Percentiles rank a stretch among this genome's conserved stretches.
Conservation (phyloP, 1,284 basidiomycete species). For the Naganishia liquefaciens region DNA sequence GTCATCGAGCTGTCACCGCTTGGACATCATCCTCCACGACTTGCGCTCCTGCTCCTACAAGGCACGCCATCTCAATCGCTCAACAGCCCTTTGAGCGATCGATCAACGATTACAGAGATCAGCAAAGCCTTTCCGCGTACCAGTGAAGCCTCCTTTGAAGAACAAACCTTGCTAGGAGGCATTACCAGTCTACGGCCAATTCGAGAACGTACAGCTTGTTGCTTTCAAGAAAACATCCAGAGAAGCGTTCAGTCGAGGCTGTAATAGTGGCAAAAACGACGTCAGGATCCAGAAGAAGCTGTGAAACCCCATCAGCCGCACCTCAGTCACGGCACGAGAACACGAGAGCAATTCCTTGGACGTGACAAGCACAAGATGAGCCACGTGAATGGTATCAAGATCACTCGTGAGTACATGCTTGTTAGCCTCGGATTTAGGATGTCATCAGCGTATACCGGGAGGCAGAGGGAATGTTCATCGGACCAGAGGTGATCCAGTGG, state of each 20-base stretch:
- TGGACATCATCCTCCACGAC: not conserved
- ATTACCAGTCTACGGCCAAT: no score
- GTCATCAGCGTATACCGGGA: constrained; percentile 8
- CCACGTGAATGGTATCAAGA: constrained; percentile 86
- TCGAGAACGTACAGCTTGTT: no score
- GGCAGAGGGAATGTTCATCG: not conserved
- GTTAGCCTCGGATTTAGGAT: not conserved
- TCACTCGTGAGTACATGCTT: constrained; percentile 68
- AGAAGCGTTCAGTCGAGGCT: no score
- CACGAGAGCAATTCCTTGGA: no score
- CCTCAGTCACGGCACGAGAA: not conserved
- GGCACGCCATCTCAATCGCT: not conserved
- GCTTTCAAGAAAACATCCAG: no score
- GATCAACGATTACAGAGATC: not conserved
- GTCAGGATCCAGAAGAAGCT: no score
- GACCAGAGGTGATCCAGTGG: no score
- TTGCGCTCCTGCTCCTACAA: no score
- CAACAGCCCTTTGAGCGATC: not conserved
- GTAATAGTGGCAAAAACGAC: no score
- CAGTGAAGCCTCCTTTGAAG: constrained; percentile 8
- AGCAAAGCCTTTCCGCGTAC: not conserved
- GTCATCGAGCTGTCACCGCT: constrained; percentile 1
- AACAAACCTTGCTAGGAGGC: no score
- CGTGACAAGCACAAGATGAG: constrained; percentile 35
- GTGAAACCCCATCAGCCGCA: not conserved